Conservation (phyloP, 1,284 basidiomycete genomes). For the Moesziomyces parantarcticus region DNA sequence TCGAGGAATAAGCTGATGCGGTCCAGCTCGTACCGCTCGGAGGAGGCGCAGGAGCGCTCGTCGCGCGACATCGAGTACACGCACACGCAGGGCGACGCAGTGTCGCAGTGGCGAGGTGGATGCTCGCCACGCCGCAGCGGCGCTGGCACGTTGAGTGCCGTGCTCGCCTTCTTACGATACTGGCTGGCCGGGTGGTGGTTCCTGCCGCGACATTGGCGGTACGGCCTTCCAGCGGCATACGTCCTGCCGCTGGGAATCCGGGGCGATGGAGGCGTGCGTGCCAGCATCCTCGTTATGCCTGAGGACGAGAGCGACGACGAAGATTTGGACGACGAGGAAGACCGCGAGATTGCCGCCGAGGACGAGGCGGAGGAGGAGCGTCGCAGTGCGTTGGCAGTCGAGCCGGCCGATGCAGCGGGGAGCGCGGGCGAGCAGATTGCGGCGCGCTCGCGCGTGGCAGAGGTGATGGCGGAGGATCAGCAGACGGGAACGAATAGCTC, state of each 20-base stretch:
- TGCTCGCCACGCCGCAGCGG: constrained; percentile 24
- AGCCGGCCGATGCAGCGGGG: constrained; percentile 2
- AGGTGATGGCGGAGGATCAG: constrained; percentile 3
- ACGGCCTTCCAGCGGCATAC: constrained; percentile 48
- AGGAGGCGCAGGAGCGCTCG: constrained; percentile 7
- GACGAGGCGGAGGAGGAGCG: constrained; percentile 32
- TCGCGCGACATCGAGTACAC: constrained; percentile 13
- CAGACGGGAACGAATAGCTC: constrained; percentile 35
- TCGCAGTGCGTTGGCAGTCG: constrained; percentile 6
- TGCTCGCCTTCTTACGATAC: constrained; percentile 45
- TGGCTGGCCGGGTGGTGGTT: constrained; percentile 55
- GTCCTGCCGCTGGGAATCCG: constrained; percentile 57
- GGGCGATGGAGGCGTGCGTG: constrained; percentile 55
- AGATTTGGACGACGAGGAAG: constrained; percentile 27
- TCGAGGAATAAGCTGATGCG: constrained; percentile 17
- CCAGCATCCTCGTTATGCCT: constrained; percentile 53
- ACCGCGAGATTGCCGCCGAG: constrained; percentile 39
- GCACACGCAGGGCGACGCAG: constrained; percentile 11
- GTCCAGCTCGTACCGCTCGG: constrained; percentile 8
- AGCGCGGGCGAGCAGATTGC: neutral
- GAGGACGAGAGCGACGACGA: constrained; percentile 49
- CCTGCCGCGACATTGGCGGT: constrained; percentile 47
- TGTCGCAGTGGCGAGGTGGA: constrained; percentile 41
- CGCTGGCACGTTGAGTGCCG: constrained; percentile 31
- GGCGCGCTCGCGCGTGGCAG: neutral